Base-by-base conservation (phyloP, 345 rosid species). In the Tarenaya hassleriana region DNA sequence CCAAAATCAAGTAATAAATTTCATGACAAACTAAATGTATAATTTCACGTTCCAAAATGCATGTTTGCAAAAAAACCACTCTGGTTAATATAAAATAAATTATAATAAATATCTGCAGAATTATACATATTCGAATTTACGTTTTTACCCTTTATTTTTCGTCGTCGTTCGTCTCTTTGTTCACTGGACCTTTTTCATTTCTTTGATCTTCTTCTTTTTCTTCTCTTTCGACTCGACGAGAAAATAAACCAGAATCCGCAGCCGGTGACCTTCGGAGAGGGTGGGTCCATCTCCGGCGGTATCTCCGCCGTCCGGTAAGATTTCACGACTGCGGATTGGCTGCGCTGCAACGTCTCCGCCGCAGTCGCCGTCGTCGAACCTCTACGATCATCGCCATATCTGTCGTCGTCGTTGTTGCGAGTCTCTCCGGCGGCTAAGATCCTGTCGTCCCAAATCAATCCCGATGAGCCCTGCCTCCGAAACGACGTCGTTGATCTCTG, bases 401-500 rank as follows among this genome's bases (percentile, higher is more conserved):
- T 51, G 46, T 69, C 43, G 33, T 68, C 58, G 27, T 68, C 53
- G n/a, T 61, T 55, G 56, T 60, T 60, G 12, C 67, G 61, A 50
- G 50, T 66, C 1, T 75, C 90, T 35, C 76, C 81, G 4, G 76
- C 81, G 4, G 76, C 61, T 21, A 80, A 44, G 60, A 68, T 54
- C 61, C 73, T 76, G 66, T 81, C 88, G 33, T 81, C 80, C 97
- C 97, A 89, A 0, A 83, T 69, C 14, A 81, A 58, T 1, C 97
- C 97, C 0, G 95, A 89, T 0, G 94, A 89, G 24, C 97, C 97
- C 63, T 86, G 89, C 53, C 97, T 79, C 60, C 97, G 69, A 49
- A 83, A 89, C 20, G 97, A 89, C 33, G 77, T 70, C 8, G 70
- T 72, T 0, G 95, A 89, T 69, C 97, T 83, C 33, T 72, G 76